Conservation (phyloP, 208 protist genomes). For the Acanthamoeba polyphaga region DNA sequence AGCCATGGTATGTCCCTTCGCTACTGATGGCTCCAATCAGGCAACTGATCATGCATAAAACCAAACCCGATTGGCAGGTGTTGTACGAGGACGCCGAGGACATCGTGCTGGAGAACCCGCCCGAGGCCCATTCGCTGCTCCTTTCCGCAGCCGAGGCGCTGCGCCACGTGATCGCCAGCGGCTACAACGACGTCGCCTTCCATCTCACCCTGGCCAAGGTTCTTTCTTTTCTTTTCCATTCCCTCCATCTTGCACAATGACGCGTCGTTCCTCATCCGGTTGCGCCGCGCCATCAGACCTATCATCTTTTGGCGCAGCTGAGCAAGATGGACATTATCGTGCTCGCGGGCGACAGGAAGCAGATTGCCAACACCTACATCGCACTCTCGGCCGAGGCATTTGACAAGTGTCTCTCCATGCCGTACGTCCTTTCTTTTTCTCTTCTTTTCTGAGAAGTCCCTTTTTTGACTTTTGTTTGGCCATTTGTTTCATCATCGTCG, state of each 20-base stretch:
- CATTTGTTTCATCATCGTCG: background rate
- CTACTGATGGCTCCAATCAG: no score
- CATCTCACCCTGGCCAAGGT: slow-evolving; percentile 29
- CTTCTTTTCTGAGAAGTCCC: no score
- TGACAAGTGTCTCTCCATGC: background rate
- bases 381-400: background rate
- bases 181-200: slow-evolving; percentile 42
- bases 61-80: background rate
- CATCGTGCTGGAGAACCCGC: slow-evolving; percentile 38
- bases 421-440: background rate
- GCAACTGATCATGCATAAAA: no score
- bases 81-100: slow-evolving; percentile 65
- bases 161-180: slow-evolving; percentile 16
- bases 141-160: background rate
- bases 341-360: background rate
- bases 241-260: no score
- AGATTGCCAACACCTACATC: background rate
- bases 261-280: no score
- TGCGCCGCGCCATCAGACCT: no score
- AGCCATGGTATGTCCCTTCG: background rate
- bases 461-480: no score
- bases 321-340: background rate
- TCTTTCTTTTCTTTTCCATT: no score
- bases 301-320: background rate
- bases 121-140: slow-evolving; percentile 61